phyloP scores from a whole-genome alignment of 805 yeast species.

The Saccharomycopsis sp. region DNA sequence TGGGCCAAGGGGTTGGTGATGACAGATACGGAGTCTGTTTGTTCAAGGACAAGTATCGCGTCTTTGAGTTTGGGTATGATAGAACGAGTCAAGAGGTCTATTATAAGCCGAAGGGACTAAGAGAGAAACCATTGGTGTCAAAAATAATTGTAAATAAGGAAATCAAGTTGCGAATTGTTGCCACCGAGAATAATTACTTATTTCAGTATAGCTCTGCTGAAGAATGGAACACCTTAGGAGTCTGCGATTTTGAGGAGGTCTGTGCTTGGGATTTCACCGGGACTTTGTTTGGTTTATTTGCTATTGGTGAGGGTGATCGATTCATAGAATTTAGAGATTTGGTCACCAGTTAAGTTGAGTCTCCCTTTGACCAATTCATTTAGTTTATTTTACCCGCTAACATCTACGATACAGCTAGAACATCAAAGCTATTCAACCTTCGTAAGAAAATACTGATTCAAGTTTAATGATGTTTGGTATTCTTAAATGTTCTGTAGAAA shows the following conservation, averaged over 20 bases:
- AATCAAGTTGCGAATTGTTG: constrained; percentile 4
- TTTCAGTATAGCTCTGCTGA: constrained; percentile 4
- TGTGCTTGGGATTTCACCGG: constrained; percentile 20
- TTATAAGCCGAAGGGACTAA: constrained; percentile 1
- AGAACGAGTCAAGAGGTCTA: neutral
- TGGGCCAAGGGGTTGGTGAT: neutral
- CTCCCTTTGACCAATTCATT: too few species aligned
- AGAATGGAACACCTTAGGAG: constrained; percentile 9
- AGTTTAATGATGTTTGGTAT: too few species aligned
- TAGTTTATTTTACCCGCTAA: too few species aligned
- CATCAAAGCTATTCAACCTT: too few species aligned
- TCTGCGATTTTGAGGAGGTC: constrained; percentile 5
- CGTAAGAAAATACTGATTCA: too few species aligned
- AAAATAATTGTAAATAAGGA: neutral
- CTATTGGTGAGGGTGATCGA: constrained; percentile 2
- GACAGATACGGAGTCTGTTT: constrained; percentile 9
- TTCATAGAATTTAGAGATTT: constrained; percentile 2
- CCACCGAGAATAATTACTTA: neutral
- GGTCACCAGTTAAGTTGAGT: neutral
- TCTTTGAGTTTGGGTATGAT: constrained; percentile 11
- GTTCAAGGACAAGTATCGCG: constrained; percentile 11
- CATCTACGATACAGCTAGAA: too few species aligned
- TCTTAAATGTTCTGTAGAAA: too few species aligned
- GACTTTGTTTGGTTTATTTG: constrained; percentile 12
- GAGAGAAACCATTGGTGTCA: neutral